Conservation (phyloP, 495 filamentous ascomycete genomes). For the Lasiosphaeria hispida region DNA sequence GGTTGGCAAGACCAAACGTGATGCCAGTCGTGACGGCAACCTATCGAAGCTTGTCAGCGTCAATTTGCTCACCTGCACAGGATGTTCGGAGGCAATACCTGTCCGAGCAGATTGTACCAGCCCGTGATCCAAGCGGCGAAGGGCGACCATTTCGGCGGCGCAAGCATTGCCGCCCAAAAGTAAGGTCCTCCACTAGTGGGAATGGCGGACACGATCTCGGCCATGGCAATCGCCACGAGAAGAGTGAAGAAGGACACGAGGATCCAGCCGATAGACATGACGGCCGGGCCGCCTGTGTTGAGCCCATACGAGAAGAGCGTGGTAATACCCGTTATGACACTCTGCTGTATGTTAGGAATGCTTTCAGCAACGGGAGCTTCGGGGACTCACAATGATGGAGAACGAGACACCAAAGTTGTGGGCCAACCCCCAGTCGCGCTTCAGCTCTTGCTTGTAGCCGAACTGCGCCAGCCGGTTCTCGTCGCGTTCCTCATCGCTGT, state of each 20-base stretch:
- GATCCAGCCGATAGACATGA: conserved; percentile 44
- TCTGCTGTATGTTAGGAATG: conserved; percentile 32
- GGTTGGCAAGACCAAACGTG: conserved; percentile 60
- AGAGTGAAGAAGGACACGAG: conserved; percentile 35
- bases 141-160: conserved; percentile 52
- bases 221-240: conserved; percentile 57
- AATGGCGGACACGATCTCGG: conserved; percentile 64
- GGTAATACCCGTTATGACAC: conserved; percentile 61
- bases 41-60: neutral
- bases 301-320: conserved; percentile 58
- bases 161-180: conserved; percentile 64
- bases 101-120: conserved; percentile 60
- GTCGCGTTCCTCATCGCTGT: conserved; percentile 40
- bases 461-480: conserved; percentile 56
- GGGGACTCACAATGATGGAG: conserved; percentile 57
- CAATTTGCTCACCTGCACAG: neutral
- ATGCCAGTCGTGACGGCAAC: conserved; percentile 68
- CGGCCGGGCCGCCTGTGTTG: conserved; percentile 55
- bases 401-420: conserved; percentile 68
- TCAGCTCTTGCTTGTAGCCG: conserved; percentile 62
- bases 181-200: conserved; percentile 65
- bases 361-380: neutral
- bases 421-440: conserved; percentile 58
- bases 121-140: conserved; percentile 66
- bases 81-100: conserved; percentile 22